phyloP scores from a whole-genome alignment of 495 filamentous ascomycete genomes.

The Thermothielavioides terrestris region DNA sequence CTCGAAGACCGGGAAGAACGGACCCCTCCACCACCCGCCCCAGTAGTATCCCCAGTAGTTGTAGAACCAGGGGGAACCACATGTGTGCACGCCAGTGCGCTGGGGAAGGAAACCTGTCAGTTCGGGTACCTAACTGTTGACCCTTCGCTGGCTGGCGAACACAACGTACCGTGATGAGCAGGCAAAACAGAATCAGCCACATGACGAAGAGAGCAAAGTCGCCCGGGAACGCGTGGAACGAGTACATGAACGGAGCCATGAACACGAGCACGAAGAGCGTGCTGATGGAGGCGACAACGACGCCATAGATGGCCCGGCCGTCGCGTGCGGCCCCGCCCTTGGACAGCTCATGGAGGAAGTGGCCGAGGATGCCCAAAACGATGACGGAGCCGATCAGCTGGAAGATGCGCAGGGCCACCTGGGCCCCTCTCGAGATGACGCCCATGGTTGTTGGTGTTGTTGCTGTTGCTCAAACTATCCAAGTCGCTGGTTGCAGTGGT shows the following conservation, averaged over 20 bases:
- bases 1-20: neutral
- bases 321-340: slow-evolving; percentile 4
- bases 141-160: too few species aligned
- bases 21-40: slow-evolving; percentile 13
- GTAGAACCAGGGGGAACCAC: slow-evolving; percentile 14
- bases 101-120: neutral
- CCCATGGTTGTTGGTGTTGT: slow-evolving; percentile 9
- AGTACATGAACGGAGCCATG: slow-evolving; percentile 17
- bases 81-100: slow-evolving; percentile 12
- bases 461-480: neutral
- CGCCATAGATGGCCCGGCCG: slow-evolving; percentile 16
- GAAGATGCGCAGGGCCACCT: slow-evolving; percentile 12
- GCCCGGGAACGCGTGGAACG: slow-evolving; percentile 13
- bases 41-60: slow-evolving; percentile 23
- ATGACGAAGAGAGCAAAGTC: slow-evolving; percentile 20
- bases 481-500: too few species aligned
- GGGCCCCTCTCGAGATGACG: neutral
- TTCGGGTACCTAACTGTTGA: too few species aligned
- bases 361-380: slow-evolving; percentile 14
- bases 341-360: slow-evolving; percentile 10
- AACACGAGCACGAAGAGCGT: slow-evolving; percentile 17
- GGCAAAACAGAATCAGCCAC: slow-evolving; percentile 21
- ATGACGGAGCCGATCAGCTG: slow-evolving; percentile 20
- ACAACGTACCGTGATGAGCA: slow-evolving; percentile 14
- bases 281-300: slow-evolving; percentile 14